phyloP scores from a whole-genome alignment of 2,329 filamentous ascomycete species.

The Dothistroma pini region DNA sequence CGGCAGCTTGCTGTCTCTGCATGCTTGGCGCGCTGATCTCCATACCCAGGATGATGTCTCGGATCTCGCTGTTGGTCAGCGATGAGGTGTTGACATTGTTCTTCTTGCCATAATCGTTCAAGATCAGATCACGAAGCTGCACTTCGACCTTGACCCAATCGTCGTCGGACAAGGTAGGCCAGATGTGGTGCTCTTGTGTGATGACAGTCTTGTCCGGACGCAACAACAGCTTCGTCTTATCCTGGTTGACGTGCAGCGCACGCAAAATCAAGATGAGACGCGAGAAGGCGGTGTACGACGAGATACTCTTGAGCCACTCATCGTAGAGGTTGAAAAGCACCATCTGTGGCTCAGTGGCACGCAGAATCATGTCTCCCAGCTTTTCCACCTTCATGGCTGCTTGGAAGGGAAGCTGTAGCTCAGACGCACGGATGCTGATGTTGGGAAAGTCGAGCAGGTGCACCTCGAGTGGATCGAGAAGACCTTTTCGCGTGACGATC shows the following conservation, averaged over 20 bases:
- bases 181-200: slow-evolving; percentile 98
- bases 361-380: slow-evolving; percentile 96
- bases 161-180: slow-evolving; percentile 89
- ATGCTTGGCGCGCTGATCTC: slow-evolving; percentile 97
- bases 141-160: slow-evolving; percentile 99
- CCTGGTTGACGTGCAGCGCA: slow-evolving; percentile 93
- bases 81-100: slow-evolving; percentile 99
- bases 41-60: slow-evolving; percentile 99
- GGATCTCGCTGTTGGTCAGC: slow-evolving; percentile 92
- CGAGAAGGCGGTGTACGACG: slow-evolving; percentile 97
- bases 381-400: slow-evolving; percentile 99
- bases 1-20: slow-evolving; percentile 96
- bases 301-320: slow-evolving; percentile 98
- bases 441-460: slow-evolving; percentile 98
- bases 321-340: slow-evolving; percentile 98
- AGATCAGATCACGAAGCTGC: slow-evolving; percentile 86
- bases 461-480: slow-evolving; percentile 94
- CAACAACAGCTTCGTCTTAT: slow-evolving; percentile 95
- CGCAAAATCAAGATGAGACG: slow-evolving; percentile 89
- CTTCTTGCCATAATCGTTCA: slow-evolving; percentile 99
- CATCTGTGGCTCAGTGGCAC: slow-evolving; percentile 99
- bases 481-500: slow-evolving; percentile 95
- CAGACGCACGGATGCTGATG: slow-evolving; percentile 95
- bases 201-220: slow-evolving; percentile 97
- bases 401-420: slow-evolving; percentile 96